Base-by-base conservation (phyloP, 2,329 filamentous ascomycete genomes). In the Ophiosphaerella herpotricha region DNA sequence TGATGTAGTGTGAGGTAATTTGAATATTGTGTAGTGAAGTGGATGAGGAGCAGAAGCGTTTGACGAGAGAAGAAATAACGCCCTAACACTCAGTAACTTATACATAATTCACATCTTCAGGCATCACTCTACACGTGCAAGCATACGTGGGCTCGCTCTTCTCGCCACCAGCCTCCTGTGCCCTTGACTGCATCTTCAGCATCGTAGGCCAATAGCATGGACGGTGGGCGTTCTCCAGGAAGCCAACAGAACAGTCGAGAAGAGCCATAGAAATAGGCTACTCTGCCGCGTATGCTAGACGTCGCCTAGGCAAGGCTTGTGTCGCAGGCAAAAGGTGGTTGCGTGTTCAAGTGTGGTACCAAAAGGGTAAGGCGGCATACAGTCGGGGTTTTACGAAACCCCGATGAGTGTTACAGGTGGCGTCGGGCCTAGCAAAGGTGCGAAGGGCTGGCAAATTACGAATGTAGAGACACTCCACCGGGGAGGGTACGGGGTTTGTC, bases 71-170 rank as follows among this genome's bases (percentile, higher is more conserved):
- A 48, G 36, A 14, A 47, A 51, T 29, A 18, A 46, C 24, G 7
- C 5, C 42, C 50, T 52, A 60, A 47, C 51, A 37, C 45, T 54
- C 42, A 13, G 41, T 31, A 37, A 54, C 54, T 67, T 70, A 68
- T 70, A 67, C 58, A 61, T 39, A 44, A 34, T 16, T 12, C 23
- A 48, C 18, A 9, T 29, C 46, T 54, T 52, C 43, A 71, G 67
- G 67, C 67, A 68, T 55, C 66, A 61, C 43, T 37, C 43, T 41
- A 51, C 63, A 67, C 63, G 64, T 67, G 64, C 39, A 54, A 48
- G 55, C 57, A 51, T 63, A 67, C 67, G 66, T 68, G 63, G 43
- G 48, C 57, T 52, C 46, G 48, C 47, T 48, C 46, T 55, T 60
- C 35, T 61, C 55, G 65, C 66, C 67, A 70, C 66, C 54, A 51